Percentiles rank a stretch among this genome's conserved stretches.
Evolutionary conservation across 805 yeast genomes (phyloP).

Genomic region (Yamadazyma insecticola): DNA sequence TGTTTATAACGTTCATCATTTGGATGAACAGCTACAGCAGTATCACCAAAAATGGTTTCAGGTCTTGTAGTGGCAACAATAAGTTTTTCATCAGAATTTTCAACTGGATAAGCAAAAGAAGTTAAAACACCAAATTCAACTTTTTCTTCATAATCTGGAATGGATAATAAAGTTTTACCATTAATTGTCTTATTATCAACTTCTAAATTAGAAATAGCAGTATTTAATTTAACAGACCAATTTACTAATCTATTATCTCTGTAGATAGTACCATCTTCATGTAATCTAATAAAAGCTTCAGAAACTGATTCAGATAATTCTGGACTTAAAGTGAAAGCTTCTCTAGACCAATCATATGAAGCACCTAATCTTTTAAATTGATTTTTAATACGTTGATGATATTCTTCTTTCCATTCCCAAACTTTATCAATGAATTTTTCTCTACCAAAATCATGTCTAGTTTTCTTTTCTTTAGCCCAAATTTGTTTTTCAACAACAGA

Average conservation of each 20-base stretch:
- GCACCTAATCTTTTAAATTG: constrained; percentile 91
- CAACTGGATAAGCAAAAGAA: constrained; percentile 89
- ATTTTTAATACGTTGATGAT: constrained; percentile 76
- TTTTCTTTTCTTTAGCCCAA: constrained; percentile 81
- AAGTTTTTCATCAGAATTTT: constrained; percentile 76
- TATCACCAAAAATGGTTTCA: constrained; percentile 96
- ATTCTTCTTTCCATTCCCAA: constrained; percentile 98
- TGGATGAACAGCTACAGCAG: constrained; percentile 97
- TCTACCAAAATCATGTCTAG: constrained; percentile 94
- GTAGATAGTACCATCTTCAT: constrained; percentile 93
- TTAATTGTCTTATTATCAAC: constrained; percentile 88
- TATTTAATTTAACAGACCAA: constrained; percentile 93
- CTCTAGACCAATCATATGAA: constrained; percentile 93
- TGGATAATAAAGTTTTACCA: constrained; percentile 74
- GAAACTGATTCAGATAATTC: constrained; percentile 72
- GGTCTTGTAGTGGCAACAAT: constrained; percentile 99
- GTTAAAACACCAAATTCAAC: constrained; percentile 96
- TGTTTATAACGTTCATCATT: constrained; percentile 89
- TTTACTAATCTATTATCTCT: constrained; percentile 90
- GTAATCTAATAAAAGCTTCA: constrained; percentile 87
- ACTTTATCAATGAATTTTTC: constrained; percentile 83
- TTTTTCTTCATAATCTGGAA: constrained; percentile 87
- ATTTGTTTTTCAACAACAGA: constrained; percentile 95
- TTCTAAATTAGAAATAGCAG: constrained; percentile 94
- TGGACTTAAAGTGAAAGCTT: constrained; percentile 88